Evolutionary conservation across 2,329 filamentous ascomycete genomes (phyloP), one percentile per base, ranked within the genome.

Genomic region (Fusarium devonianum): DNA sequence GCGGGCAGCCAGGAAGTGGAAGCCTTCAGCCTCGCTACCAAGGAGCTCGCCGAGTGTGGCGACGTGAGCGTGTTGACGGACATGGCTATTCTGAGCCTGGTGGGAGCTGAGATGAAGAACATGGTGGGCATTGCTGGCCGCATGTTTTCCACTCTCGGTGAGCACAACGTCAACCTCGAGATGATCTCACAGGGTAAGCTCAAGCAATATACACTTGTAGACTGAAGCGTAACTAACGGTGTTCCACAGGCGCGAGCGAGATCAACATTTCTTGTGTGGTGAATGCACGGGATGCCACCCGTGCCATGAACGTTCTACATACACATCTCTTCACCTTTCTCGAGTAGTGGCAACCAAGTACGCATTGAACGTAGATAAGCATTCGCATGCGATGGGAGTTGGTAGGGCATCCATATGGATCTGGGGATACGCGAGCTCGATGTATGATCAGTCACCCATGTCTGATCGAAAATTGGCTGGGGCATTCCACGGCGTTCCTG

Each of bases 221-320:
- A 53, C 13, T 37, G 43, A 25, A 23, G 22, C 14, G 40, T 9
- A 33, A 14, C 42, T 5, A 23, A 4, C 19, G n/a, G 21, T 42
- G 28, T 51, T 58, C n/a, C 42, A 36, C 56, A 96, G 92, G 92
- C 66, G 94, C 94, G 18, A 97, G 92, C 70, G 94, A 99, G 78
- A 99, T 99, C 75, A 99, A 97, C 72, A 99, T 99, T 53, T 96
- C 92, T 9, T 99, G 94, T 69, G 94, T 99, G 34, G 96, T 99
- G 69, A 91, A 95, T 66, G 90, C 91, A 61, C 81, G 87, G 60
- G 92, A 97, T 69, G 92, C 94, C 16, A 91, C 92, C 62, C 85
- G 94, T 62, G 94, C 94, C 22, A 88, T 99, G 80, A 97, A 95
- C 70, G 91, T 97, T 66, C 81, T 99, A 59, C 94, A 99, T 71